Percentiles rank a stretch among this genome's conserved stretches.
These are phyloP conservation scores for Mollisia scopiformis DNA, from an alignment of 2,329 filamentous ascomycete species.

Conservation along the genomic window DNA sequence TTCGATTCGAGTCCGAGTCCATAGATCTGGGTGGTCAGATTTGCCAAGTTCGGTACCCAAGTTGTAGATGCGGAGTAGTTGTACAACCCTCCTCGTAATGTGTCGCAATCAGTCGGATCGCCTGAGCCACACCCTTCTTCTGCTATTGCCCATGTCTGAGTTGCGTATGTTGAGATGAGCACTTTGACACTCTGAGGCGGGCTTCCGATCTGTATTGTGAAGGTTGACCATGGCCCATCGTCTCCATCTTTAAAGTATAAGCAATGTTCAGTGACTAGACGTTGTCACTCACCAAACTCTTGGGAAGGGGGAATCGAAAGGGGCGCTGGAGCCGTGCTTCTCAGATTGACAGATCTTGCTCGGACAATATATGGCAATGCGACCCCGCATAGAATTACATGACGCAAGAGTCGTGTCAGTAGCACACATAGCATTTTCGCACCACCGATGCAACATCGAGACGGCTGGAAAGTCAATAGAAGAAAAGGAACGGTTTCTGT, in stretches of 20 bases:
- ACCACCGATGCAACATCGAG: constrained; percentile 1
- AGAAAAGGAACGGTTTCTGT: too few species aligned
- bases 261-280: neutral
- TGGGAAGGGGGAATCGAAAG: constrained; percentile 20
- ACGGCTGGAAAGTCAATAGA: neutral
- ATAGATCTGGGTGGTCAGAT: constrained; percentile 38
- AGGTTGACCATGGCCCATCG: constrained; percentile 74
- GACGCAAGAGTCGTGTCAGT: neutral
- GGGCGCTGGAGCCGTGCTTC: constrained; percentile 14
- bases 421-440: constrained; percentile 5
- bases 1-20: constrained; percentile 14
- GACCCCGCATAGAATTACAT: neutral
- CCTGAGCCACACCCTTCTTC: constrained; percentile 52
- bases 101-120: constrained; percentile 52
- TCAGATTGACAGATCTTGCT: neutral
- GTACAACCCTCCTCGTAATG: constrained; percentile 61
- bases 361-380: neutral
- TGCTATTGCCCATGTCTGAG: constrained; percentile 70
- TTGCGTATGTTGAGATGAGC: constrained; percentile 65
- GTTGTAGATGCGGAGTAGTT: constrained; percentile 54
- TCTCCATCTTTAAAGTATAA: constrained; percentile 52
- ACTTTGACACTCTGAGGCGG: constrained; percentile 56
- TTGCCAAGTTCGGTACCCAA: constrained; percentile 48
- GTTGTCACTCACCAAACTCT: constrained; percentile 19
- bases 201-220: constrained; percentile 59